phyloP scores from a whole-genome alignment of 768 basidiomycete genomes.

The Lenzites betulinus region DNA sequence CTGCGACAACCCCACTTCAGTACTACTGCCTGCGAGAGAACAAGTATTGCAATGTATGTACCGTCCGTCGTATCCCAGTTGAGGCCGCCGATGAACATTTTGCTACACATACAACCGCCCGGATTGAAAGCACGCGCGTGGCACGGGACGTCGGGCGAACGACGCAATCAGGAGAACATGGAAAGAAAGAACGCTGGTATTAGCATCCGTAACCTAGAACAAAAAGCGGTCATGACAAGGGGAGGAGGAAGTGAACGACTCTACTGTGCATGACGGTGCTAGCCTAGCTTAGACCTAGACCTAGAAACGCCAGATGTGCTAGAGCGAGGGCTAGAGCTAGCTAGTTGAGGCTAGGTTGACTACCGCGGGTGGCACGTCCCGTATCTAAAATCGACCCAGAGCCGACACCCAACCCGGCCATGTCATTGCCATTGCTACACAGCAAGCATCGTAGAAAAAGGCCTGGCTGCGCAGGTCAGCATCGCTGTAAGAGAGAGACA shows the following conservation, averaged over 20 bases:
- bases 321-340: slow-evolving; percentile 42
- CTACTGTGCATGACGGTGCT: slow-evolving; percentile 64
- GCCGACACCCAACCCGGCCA: slow-evolving; percentile 25
- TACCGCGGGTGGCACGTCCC: slow-evolving; percentile 29
- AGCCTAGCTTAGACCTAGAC: slow-evolving; percentile 70
- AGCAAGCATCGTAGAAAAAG: slow-evolving; percentile 12
- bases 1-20: slow-evolving; percentile 49
- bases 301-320: slow-evolving; percentile 65
- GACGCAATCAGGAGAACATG: slow-evolving; percentile 27
- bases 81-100: slow-evolving; percentile 99
- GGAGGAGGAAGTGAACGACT: slow-evolving; percentile 60
- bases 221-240: slow-evolving; percentile 53
- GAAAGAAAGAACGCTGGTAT: slow-evolving; percentile 64
- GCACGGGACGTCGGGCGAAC: slow-evolving; percentile 12
- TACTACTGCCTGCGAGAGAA: slow-evolving; percentile 43
- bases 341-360: slow-evolving; percentile 56
- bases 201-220: slow-evolving; percentile 81
- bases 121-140: slow-evolving; percentile 24
- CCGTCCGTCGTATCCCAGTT: slow-evolving; percentile 99
- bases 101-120: slow-evolving; percentile 51
- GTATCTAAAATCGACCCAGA: slow-evolving; percentile 25
- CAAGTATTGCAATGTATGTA: slow-evolving; percentile 52
- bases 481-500: slow-evolving; percentile 24
- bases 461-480: slow-evolving; percentile 17
- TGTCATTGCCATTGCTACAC: neutral